phyloP scores from a whole-genome alignment of 768 basidiomycete species.

The Boletus pseudo-olivaceus region DNA sequence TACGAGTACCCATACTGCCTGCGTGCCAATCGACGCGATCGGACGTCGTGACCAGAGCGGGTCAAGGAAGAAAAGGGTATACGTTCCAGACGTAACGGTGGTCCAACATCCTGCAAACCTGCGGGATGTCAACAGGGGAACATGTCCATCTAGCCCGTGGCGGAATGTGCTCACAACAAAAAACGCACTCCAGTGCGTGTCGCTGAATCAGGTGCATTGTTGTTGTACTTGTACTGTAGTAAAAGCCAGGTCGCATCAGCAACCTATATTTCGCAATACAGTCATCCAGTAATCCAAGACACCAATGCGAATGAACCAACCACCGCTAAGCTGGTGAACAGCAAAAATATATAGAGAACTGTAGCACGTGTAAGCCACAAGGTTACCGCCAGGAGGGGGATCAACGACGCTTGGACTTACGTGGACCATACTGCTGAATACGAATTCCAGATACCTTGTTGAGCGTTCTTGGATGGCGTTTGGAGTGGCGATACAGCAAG shows the following conservation, averaged over 20 bases:
- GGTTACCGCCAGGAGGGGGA: neutral
- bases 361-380: slow-evolving; percentile 20
- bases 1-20: slow-evolving; percentile 54
- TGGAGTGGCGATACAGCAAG: slow-evolving; percentile 46
- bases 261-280: slow-evolving; percentile 32
- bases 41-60: slow-evolving; percentile 53
- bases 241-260: slow-evolving; percentile 58
- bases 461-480: slow-evolving; percentile 43
- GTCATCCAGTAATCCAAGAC: slow-evolving; percentile 2
- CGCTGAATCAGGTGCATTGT: slow-evolving; percentile 47
- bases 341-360: slow-evolving; percentile 52
- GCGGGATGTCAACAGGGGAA: slow-evolving; percentile 4
- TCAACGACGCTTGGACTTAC: slow-evolving; percentile 32
- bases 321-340: slow-evolving; percentile 46
- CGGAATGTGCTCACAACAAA: slow-evolving; percentile 41
- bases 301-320: slow-evolving; percentile 24
- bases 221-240: slow-evolving; percentile 50
- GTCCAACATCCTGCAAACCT: slow-evolving; percentile 66
- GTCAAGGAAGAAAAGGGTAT: slow-evolving; percentile 59
- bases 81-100: slow-evolving; percentile 46
- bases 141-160: neutral
- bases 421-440: slow-evolving; percentile 50
- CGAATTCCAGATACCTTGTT: slow-evolving; percentile 48
- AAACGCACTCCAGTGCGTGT: slow-evolving; percentile 44
- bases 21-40: slow-evolving; percentile 54